Conservation (phyloP, 805 yeast genomes). For the Maudiozyma serrabonitensis region DNA sequence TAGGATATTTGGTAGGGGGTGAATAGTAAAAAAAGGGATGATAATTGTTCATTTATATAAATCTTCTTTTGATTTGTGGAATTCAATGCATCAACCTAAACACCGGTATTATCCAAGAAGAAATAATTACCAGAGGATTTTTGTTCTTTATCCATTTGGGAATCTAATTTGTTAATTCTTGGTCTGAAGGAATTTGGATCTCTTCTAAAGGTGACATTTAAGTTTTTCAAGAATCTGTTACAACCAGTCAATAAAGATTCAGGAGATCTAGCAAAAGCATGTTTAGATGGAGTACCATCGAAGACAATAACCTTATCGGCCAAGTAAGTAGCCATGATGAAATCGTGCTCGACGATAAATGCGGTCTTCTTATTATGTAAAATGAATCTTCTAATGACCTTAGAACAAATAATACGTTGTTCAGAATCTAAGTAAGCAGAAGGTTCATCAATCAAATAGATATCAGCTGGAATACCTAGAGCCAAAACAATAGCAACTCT, state of each 20-base stretch:
- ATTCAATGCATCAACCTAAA: constrained; percentile 21
- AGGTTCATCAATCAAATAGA: constrained; percentile 96
- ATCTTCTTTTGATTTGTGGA: not conserved
- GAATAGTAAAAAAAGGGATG: not conserved
- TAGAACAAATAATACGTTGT: constrained; percentile 98
- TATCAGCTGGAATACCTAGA: constrained; percentile 90
- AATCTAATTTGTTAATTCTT: constrained; percentile 92
- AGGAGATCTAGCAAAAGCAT: constrained; percentile 79
- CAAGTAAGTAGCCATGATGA: constrained; percentile 98
- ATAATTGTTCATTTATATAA: not conserved
- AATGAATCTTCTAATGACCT: constrained; percentile 94
- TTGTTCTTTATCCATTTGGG: constrained; percentile 99
- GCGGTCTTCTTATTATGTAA: constrained; percentile 97
- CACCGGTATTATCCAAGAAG: constrained; percentile 69
- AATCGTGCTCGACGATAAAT: constrained; percentile 99
- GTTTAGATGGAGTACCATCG: constrained; percentile 86
- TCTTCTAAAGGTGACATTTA: constrained; percentile 97
- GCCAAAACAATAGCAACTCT: constrained; percentile 97
- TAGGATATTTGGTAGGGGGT: not conserved
- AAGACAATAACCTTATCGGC: constrained; percentile 98
- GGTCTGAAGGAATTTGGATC: constrained; percentile 98
- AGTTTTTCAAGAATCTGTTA: constrained; percentile 90
- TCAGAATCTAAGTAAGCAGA: constrained; percentile 98
- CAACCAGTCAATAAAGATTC: constrained; percentile 94
- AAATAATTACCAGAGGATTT: constrained; percentile 87